Conservation (phyloP, 192 early-diverging fungal genomes). For the Borealophlyctis nickersoniae region DNA sequence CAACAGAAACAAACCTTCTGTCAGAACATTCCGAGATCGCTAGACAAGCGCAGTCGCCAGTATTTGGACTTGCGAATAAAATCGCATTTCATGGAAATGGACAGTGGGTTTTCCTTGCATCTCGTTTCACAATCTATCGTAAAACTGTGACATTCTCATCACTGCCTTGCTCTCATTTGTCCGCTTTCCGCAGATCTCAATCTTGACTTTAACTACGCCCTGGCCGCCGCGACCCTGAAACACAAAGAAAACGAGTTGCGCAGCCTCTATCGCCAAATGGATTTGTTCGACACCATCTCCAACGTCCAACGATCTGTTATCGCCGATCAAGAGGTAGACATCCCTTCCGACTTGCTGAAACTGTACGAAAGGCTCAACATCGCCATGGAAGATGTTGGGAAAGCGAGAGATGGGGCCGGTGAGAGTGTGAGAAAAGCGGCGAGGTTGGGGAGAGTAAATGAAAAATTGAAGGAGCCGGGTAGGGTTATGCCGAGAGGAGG, state of each 20-base stretch:
- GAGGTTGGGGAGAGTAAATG: not conserved
- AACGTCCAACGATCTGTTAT: not conserved
- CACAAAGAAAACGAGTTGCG: not conserved
- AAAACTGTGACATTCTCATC: no score
- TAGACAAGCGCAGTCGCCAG: conserved; percentile 28
- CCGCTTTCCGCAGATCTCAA: not conserved
- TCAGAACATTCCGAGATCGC: conserved; percentile 34
- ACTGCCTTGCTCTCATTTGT: not conserved
- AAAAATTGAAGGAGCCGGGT: not conserved
- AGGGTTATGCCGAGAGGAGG: no score
- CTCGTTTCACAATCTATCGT: no score
- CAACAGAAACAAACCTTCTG: not conserved
- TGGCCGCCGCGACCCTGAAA: not conserved
- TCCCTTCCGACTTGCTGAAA: not conserved
- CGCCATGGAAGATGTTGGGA: not conserved
- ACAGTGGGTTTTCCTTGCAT: conserved; percentile 26
- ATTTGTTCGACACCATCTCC: not conserved
- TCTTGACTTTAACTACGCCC: not conserved
- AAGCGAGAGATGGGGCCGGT: not conserved
- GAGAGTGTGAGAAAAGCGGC: not conserved
- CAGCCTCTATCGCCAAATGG: not conserved
- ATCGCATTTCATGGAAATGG: conserved; percentile 33
- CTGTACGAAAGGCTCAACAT: not conserved
- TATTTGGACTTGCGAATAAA: conserved; percentile 31
- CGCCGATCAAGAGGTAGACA: not conserved